Base-by-base conservation (phyloP, 345 rosid species). In the Pistacia atlantica region DNA sequence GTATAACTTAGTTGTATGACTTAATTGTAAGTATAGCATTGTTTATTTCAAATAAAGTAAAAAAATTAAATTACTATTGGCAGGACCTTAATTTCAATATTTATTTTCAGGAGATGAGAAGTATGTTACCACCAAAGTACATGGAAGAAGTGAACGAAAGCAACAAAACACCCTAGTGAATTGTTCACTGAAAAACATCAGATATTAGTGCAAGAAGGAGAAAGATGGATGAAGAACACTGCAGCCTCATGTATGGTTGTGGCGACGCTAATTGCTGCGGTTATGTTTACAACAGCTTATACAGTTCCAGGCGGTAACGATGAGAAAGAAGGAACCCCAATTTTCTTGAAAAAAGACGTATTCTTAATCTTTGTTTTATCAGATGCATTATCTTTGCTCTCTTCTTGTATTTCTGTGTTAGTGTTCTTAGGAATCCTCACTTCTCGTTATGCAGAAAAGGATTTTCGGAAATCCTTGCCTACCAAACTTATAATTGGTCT, bases 341-440 rank as follows among this genome's bases (percentile, higher is more conserved):
- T n/a, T 12, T 22, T 73, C 48, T 3, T 59, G 38, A 35, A 73
- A 2, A 11, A 65, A 0, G 8, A 33, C 1, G 57, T 73, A 10
- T 66, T 66, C 77, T 13, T 31, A 37, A 16, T 78, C 6, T 78
- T 72, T 8, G 20, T 35, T 11, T 16, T 59, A 2, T 72, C 68
- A 59, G 51, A 66, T 51, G 67, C 77, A 20, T 48, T 67, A 8
- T 73, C 81, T 3, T 55, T 72, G 51, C 67, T 73, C 22, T 46
- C 77, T 16, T 58, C 77, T 11, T 22, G 57, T 2, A 16, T 73
- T 55, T 72, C 77, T 33, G 61, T 73, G 61, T 60, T 64, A 10
- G 45, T 71, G 57, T 71, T 83, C 65, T 35, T 79, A 4, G 85
- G 85, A 57, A 73, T 83, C 59, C 80, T 83, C 49, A 83, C 85